Percentiles rank a stretch among this genome's conserved stretches.
phyloP scores from a whole-genome alignment of 1,284 basidiomycete species.

The Vanrija humicola region DNA sequence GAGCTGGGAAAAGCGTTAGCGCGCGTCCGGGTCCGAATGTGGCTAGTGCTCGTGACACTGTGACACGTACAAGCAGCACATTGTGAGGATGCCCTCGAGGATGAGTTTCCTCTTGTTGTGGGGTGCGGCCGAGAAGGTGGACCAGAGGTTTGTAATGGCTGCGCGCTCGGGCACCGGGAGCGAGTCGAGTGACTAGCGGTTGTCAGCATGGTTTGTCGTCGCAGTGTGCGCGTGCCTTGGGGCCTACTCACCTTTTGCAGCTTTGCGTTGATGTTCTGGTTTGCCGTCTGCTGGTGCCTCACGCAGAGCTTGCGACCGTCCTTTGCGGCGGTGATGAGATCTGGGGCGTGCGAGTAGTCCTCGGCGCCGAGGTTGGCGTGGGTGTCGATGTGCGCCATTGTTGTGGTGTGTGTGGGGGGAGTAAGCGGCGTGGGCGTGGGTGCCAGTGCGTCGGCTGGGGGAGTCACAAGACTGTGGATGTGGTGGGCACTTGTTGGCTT shows the following conservation, averaged over 20 bases:
- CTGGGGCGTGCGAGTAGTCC: not conserved
- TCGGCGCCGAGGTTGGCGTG: not conserved
- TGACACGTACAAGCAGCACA: constrained; percentile 79
- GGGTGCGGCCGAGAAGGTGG: constrained; percentile 90
- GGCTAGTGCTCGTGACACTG: too few species aligned
- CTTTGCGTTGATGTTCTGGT: constrained; percentile 87
- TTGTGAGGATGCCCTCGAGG: constrained; percentile 94
- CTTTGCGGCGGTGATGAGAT: constrained; percentile 18
- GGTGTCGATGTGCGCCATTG: not conserved
- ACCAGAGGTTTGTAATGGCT: constrained; percentile 90
- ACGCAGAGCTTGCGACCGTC: constrained; percentile 47
- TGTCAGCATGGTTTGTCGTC: constrained; percentile 1
- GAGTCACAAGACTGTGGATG: too few species aligned
- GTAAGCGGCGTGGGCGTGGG: not conserved
- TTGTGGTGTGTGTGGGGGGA: not conserved
- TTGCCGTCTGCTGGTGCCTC: constrained; percentile 90
- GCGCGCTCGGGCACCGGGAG: constrained; percentile 85
- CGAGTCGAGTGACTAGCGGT: constrained; percentile 80
- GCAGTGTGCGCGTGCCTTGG: not conserved
- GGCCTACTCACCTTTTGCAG: constrained; percentile 73
- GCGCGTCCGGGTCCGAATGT: too few species aligned
- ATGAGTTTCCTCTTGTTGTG: constrained; percentile 88
- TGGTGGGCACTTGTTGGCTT: too few species aligned
- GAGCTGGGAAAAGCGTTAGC: constrained; percentile 45
- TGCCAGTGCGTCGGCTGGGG: too few species aligned